Percentiles rank a stretch among this genome's conserved stretches.
These are phyloP conservation scores for Penicillium sp. DNA, from an alignment of 2,329 filamentous ascomycete genomes.

Conservation along the genomic window DNA sequence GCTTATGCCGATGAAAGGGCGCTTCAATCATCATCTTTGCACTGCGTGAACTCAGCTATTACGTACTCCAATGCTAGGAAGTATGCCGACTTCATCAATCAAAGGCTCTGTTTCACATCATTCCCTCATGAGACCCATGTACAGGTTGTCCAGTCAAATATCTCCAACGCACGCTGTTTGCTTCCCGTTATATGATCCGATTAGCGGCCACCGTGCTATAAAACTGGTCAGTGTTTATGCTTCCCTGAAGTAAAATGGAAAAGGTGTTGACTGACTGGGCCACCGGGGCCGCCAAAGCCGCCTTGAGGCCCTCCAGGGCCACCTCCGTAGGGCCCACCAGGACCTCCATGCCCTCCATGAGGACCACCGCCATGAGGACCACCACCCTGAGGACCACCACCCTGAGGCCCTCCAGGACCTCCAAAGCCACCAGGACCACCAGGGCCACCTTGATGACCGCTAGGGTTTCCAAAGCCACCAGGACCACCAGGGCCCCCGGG, in stretches of 20 bases:
- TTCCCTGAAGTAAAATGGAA: too few species aligned
- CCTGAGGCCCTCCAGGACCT: too few species aligned
- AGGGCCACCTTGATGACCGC: too few species aligned
- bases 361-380: neutral
- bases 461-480: neutral
- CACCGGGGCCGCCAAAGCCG: neutral
- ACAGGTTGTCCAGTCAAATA: neutral
- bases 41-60: too few species aligned
- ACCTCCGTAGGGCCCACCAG: neutral
- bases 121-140: neutral
- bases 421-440: too few species aligned
- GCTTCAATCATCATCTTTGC: too few species aligned
- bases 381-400: neutral
- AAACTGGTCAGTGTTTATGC: neutral
- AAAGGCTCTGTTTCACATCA: neutral
- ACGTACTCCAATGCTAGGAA: neutral
- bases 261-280: neutral
- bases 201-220: conserved; percentile 10
- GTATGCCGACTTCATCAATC: neutral
- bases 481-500: neutral
- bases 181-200: neutral
- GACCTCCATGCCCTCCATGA: neutral
- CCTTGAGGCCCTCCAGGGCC: neutral
- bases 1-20: too few species aligned
- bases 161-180: neutral